Evolutionary conservation across 2,329 filamentous ascomycete species (phyloP), one percentile per base, ranked within the genome.

Genomic region (Xylaria polymorpha): DNA sequence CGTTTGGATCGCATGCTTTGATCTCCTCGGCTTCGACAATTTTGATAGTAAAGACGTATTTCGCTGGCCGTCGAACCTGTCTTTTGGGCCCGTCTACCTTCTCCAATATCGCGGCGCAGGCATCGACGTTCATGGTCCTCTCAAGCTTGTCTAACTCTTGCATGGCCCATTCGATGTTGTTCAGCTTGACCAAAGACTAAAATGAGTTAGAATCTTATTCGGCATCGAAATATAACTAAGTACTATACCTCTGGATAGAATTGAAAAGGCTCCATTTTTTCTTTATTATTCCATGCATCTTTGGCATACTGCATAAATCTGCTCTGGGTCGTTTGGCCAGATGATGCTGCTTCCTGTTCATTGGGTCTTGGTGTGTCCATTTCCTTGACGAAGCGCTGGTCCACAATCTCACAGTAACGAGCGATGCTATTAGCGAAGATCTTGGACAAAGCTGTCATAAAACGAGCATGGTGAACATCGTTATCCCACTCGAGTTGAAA

Each of bases 21-120:
- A 99, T 85, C 76, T 99, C 96, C 81, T 99, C 96, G 9, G 93
- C 96, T 81, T 99, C 96, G 32, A 99, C 94, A 68, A 99, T 94
- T 83, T 99, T 99, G 82, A 99, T 94, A 0, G 96, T 98, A 81
- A 99, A 99, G 64, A 98, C 94, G 79, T 97, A 98, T 78, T 97
- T 98, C 71, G 90, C 92, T 50, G 91, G 89, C 75, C 90, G 91
- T 74, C 90, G 90, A 65, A 82, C 78, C 70, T 85, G 83, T 66
- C 88, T 85, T 77, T 90, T 89, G 0, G 92, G 91, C 9, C 93
- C 93, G 32, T 93, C 89, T 71, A 92, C 85, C 75, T 88, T 90
- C 56, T 91, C 89, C 60, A 99, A 88, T 18, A 97, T 89, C 61
- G 92, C 90, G 3, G 94, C 94, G 77, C 94, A 98, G 12, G 88